Evolutionary conservation across 2,329 filamentous ascomycete genomes (phyloP).

Genomic region (Zymoseptoria crescenta): DNA sequence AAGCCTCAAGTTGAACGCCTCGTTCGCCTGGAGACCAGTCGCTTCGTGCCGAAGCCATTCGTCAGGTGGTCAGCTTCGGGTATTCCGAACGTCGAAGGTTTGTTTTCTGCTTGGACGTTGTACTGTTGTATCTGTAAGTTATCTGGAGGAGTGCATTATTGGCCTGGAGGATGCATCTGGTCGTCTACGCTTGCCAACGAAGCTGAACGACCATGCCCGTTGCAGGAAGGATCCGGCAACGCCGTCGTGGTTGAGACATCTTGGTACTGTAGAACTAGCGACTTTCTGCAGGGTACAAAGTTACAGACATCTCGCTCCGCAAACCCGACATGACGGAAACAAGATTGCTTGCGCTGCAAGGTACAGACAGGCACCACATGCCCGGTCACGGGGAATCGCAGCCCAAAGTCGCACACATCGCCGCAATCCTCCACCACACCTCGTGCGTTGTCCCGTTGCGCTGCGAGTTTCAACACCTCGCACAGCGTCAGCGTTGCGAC

Average conservation of each 20-base stretch:
- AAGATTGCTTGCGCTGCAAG: background rate
- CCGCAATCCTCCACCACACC: background rate
- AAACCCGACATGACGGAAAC: background rate
- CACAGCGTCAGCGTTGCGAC: background rate
- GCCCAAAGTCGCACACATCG: background rate
- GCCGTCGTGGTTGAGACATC: background rate
- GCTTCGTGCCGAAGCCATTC: too few species aligned
- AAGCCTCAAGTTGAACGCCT: background rate
- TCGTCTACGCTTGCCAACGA: background rate
- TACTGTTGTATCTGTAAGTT: background rate
- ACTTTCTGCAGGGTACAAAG: background rate
- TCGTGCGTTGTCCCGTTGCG: background rate
- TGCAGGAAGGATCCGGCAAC: background rate
- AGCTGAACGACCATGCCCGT: background rate
- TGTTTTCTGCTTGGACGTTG: too few species aligned
- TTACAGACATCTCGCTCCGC: background rate
- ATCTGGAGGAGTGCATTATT: too few species aligned
- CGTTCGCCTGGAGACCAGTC: background rate
- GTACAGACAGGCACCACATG: background rate
- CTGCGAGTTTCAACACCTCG: background rate
- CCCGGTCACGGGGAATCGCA: background rate
- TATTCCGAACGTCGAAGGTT: background rate
- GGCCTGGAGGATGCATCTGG: too few species aligned
- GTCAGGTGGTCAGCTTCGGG: too few species aligned
- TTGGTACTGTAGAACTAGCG: background rate